These are phyloP conservation scores for Epichloe typhina DNA, from an alignment of 2,329 filamentous ascomycete genomes.

Conservation along the genomic window DNA sequence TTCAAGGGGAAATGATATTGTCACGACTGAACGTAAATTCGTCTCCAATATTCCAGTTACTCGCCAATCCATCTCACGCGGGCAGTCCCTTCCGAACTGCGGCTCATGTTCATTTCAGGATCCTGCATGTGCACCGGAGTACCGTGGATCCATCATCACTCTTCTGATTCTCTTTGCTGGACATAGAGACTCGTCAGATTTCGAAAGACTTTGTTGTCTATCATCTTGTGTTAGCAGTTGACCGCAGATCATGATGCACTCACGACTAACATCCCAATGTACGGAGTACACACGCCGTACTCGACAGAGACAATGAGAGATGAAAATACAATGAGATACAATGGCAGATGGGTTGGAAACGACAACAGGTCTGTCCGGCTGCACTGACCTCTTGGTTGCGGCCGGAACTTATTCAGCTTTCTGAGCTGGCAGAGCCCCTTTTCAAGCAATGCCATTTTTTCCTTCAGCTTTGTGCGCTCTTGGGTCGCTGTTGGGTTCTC, in stretches of 20 bases:
- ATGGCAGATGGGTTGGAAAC: not conserved
- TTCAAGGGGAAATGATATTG: too few relatives aligned
- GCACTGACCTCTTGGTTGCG: not conserved
- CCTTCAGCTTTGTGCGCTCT: not conserved
- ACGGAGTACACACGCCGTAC: too few relatives aligned
- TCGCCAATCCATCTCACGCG: too few relatives aligned
- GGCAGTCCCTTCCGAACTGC: too few relatives aligned
- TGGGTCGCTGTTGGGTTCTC: constrained; percentile 8
- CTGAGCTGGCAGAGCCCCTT: not conserved
- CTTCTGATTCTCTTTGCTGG: not conserved
- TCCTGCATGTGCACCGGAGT: too few relatives aligned
- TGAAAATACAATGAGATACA: not conserved
- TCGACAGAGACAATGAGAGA: too few relatives aligned
- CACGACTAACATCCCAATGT: too few relatives aligned
- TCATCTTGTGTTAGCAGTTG: not conserved
- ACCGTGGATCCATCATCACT: too few relatives aligned
- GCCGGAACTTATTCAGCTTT: not conserved
- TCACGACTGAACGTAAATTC: too few relatives aligned
- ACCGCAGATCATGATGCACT: not conserved
- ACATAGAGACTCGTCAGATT: not conserved
- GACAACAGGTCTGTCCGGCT: not conserved
- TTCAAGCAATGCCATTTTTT: not conserved
- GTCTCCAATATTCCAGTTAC: too few relatives aligned
- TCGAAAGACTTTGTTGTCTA: not conserved
- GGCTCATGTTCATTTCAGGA: too few relatives aligned